phyloP scores from a whole-genome alignment of 495 filamentous ascomycete species.

The Gamarada debralockiae region DNA sequence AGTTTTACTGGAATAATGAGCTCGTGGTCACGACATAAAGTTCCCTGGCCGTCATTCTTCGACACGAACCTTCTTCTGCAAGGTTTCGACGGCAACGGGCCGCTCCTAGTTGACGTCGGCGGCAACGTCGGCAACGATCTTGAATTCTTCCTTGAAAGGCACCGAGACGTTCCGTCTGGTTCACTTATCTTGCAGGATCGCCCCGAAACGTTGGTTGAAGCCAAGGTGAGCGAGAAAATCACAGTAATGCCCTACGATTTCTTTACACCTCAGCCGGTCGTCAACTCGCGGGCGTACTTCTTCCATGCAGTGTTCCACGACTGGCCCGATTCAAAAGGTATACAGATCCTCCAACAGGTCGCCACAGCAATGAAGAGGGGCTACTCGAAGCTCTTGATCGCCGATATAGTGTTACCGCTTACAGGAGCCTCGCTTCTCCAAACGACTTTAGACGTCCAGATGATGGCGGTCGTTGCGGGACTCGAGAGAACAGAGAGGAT shows the following conservation, averaged over 20 bases:
- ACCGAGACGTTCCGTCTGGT: not conserved
- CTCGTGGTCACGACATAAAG: too few species aligned
- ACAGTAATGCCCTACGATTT: constrained; percentile 43
- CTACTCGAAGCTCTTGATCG: not conserved
- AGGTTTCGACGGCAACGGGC: too few species aligned
- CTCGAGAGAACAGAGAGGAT: constrained; percentile 2
- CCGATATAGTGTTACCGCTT: not conserved
- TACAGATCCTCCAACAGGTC: constrained; percentile 22
- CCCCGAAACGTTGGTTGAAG: constrained; percentile 19
- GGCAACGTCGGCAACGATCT: constrained; percentile 18
- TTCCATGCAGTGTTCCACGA: constrained; percentile 29
- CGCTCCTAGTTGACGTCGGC: constrained; percentile 22
- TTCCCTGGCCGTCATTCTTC: too few species aligned
- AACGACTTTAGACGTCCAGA: constrained; percentile 32
- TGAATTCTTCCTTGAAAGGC: not conserved
- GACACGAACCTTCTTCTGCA: too few species aligned
- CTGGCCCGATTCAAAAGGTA: constrained; percentile 20
- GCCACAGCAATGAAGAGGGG: constrained; percentile 28
- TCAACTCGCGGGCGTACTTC: constrained; percentile 33
- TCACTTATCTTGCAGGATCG: constrained; percentile 50
- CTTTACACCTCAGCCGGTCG: constrained; percentile 44
- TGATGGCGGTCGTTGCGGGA: constrained; percentile 24
- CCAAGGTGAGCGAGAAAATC: constrained; percentile 31
- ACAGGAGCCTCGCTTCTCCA: constrained; percentile 16
- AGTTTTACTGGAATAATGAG: too few species aligned